Conservation (phyloP, 2,329 filamentous ascomycete genomes). For the Fusarium musae region DNA sequence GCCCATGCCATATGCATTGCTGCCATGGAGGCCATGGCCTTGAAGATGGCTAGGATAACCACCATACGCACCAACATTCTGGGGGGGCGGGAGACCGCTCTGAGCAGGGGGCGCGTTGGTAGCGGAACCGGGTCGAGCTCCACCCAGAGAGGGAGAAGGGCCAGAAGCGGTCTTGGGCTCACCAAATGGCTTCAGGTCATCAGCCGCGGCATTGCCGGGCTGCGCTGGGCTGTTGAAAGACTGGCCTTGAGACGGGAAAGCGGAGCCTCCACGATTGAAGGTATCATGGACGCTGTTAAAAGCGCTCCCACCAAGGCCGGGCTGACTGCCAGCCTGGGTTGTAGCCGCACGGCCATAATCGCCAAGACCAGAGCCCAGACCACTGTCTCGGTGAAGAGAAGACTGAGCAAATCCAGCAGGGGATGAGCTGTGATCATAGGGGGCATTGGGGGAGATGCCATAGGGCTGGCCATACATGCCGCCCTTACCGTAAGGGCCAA, state of each 20-base stretch:
- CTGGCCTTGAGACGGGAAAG: conserved; percentile 67
- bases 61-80: conserved; percentile 64
- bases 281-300: conserved; percentile 67
- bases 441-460: conserved; percentile 65
- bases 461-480: conserved; percentile 67
- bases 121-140: conserved; percentile 68
- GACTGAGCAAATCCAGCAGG: conserved; percentile 67
- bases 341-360: conserved; percentile 65
- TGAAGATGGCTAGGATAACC: conserved; percentile 67
- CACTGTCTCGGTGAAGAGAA: conserved; percentile 63
- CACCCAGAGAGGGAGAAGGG: conserved; percentile 66
- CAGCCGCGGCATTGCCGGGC: conserved; percentile 55
- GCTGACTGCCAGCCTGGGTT: conserved; percentile 61
- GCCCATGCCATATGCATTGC: conserved; percentile 65
- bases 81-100: conserved; percentile 66
- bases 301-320: conserved; percentile 60
- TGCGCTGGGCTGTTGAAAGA: conserved; percentile 64
- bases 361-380: conserved; percentile 61
- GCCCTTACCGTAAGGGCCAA: conserved; percentile 65
- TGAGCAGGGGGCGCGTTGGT: conserved; percentile 62
- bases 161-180: conserved; percentile 65
- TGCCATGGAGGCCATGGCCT: conserved; percentile 64
- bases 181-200: conserved; percentile 70
- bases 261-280: conserved; percentile 63
- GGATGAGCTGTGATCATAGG: conserved; percentile 66